phyloP scores from a whole-genome alignment of 495 filamentous ascomycete species.

The Xylaria nigripes region DNA sequence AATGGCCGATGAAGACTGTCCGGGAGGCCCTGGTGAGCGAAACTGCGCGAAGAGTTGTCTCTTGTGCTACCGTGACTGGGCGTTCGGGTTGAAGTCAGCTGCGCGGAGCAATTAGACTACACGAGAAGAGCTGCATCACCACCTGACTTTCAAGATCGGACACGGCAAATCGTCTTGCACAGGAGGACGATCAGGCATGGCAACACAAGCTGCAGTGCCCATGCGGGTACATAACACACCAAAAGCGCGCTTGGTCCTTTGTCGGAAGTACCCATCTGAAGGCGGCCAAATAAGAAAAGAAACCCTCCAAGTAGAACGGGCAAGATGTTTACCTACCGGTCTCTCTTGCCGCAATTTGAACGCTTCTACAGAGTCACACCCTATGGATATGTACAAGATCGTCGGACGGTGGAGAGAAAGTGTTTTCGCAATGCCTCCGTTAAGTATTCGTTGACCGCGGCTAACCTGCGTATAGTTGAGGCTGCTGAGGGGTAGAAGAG shows the following conservation, averaged over 20 bases:
- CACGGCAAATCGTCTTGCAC: background rate
- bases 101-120: background rate
- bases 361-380: background rate
- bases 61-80: background rate
- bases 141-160: background rate
- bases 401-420: background rate
- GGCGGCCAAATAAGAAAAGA: too few relatives aligned
- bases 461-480: background rate
- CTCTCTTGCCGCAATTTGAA: background rate
- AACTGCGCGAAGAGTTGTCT: background rate
- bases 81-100: background rate
- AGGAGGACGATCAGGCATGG: background rate
- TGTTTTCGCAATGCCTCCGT: background rate
- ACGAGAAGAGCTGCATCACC: background rate
- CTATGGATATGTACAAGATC: background rate
- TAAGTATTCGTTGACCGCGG: background rate
- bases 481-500: background rate
- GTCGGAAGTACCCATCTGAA: background rate
- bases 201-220: background rate
- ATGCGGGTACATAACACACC: background rate
- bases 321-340: too few relatives aligned
- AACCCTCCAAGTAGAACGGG: too few relatives aligned
- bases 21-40: background rate
- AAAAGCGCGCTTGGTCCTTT: background rate
- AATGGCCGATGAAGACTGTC: too few relatives aligned